These are phyloP conservation scores for Fusarium sp. DNA, from an alignment of 2,329 filamentous ascomycete genomes.

Conservation along the genomic window DNA sequence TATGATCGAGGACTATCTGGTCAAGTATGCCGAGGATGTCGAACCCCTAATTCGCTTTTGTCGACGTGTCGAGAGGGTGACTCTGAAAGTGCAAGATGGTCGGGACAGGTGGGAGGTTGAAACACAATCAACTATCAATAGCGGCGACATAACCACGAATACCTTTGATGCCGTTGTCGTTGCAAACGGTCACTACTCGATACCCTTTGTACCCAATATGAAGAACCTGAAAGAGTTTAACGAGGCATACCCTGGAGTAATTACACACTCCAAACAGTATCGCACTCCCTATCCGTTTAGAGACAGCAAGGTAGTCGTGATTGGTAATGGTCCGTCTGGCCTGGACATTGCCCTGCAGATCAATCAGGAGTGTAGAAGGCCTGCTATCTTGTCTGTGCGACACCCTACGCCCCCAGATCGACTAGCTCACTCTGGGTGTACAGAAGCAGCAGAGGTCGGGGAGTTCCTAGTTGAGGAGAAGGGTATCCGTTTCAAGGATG, in stretches of 20 bases:
- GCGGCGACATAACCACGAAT: conserved; percentile 53
- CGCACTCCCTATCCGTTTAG: conserved; percentile 72
- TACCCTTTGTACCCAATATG: conserved; percentile 74
- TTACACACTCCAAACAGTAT: conserved; percentile 85
- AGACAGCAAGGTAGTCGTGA: conserved; percentile 80
- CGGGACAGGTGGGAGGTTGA: conserved; percentile 71
- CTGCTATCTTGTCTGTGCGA: conserved; percentile 74
- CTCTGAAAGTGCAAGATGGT: conserved; percentile 44
- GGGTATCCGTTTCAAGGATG: conserved; percentile 75
- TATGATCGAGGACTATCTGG: conserved; percentile 78
- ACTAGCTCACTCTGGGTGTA: conserved; percentile 59
- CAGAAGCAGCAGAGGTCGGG: conserved; percentile 68
- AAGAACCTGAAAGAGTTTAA: conserved; percentile 70
- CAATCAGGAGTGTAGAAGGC: conserved; percentile 65
- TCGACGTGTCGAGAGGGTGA: conserved; percentile 74
- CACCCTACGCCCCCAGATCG: conserved; percentile 60
- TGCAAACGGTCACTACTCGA: conserved; percentile 80
- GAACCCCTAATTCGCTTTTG: conserved; percentile 75
- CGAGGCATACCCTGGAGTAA: conserved; percentile 65
- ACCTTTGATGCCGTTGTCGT: conserved; percentile 81
- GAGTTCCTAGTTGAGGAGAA: conserved; percentile 65
- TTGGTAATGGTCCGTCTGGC: conserved; percentile 87
- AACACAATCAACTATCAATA: conserved; percentile 62
- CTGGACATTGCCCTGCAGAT: conserved; percentile 87
- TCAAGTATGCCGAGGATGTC: conserved; percentile 76